These are phyloP conservation scores for Chaetomidium leptoderma DNA, from an alignment of 495 filamentous ascomycete species.

Conservation along the genomic window DNA sequence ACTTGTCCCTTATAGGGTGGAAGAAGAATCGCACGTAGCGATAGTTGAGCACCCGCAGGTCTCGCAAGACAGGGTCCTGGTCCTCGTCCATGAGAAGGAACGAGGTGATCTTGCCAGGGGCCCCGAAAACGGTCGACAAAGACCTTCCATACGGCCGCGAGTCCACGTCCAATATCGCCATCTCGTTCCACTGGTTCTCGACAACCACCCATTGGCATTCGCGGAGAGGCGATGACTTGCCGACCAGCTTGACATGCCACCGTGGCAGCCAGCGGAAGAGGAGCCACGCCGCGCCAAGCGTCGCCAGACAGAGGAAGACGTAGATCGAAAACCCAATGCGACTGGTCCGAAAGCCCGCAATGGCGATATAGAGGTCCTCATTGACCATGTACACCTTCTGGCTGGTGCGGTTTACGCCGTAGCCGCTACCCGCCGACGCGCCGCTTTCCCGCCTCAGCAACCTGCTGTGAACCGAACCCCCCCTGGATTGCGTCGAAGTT, in stretches of 20 bases:
- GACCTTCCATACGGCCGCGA: conserved; percentile 69
- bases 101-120: conserved; percentile 51
- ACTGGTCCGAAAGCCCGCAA: conserved; percentile 84
- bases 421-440: conserved; percentile 57
- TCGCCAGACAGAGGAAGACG: conserved; percentile 59
- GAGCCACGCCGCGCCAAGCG: conserved; percentile 75
- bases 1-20: conserved; percentile 82
- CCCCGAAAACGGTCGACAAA: conserved; percentile 82
- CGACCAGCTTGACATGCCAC: conserved; percentile 76
- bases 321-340: conserved; percentile 64
- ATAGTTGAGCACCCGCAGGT: conserved; percentile 77
- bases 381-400: conserved; percentile 91
- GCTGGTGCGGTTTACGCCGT: conserved; percentile 56
- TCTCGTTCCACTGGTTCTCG: conserved; percentile 96
- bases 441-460: conserved; percentile 61
- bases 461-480: conserved; percentile 64
- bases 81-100: conserved; percentile 67
- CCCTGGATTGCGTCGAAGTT: conserved; percentile 46
- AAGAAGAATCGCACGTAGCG: conserved; percentile 91
- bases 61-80: conserved; percentile 69
- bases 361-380: conserved; percentile 88
- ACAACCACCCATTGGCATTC: conserved; percentile 87
- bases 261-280: conserved; percentile 84
- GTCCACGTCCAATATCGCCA: conserved; percentile 63
- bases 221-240: conserved; percentile 59